These are phyloP conservation scores for Aquilaria agallochum DNA, from an alignment of 441 rosid species.

Conservation along the genomic window DNA sequence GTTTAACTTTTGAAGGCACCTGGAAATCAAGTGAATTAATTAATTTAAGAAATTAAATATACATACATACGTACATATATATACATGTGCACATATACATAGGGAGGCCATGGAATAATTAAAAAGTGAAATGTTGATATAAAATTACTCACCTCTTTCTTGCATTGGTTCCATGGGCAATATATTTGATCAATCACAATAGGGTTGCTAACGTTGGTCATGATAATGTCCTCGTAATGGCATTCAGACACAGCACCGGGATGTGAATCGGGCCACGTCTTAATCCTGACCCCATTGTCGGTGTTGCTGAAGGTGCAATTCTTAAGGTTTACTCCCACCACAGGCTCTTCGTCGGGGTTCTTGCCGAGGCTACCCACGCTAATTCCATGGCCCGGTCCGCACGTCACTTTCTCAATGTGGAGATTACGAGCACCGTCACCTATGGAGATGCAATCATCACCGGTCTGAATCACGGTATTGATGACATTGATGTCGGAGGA, in stretches of 20 bases:
- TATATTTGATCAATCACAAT: slow-evolving; percentile 41
- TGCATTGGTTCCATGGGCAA: slow-evolving; percentile 31
- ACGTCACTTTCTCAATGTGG: slow-evolving; percentile 18
- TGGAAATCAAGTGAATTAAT: not conserved
- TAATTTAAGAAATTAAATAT: not conserved
- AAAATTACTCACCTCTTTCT: slow-evolving; percentile 11
- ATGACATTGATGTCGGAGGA: slow-evolving; percentile 20
- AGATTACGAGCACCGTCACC: slow-evolving; percentile 41
- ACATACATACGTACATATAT: not conserved
- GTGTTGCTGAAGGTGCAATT: slow-evolving; percentile 33
- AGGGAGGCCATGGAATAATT: not conserved
- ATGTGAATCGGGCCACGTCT: slow-evolving; percentile 51
- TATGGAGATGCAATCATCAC: slow-evolving; percentile 47
- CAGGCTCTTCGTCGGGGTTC: slow-evolving; percentile 30
- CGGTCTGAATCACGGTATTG: slow-evolving; percentile 20
- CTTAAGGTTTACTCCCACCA: slow-evolving; percentile 22
- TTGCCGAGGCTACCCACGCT: slow-evolving; percentile 53
- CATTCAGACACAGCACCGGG: slow-evolving; percentile 25
- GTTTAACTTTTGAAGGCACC: slow-evolving; percentile 34
- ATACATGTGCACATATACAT: too few relatives aligned
- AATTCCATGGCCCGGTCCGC: slow-evolving; percentile 62
- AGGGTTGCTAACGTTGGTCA: slow-evolving; percentile 32
- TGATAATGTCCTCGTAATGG: slow-evolving; percentile 35
- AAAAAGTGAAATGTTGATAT: not conserved
- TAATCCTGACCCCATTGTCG: slow-evolving; percentile 44